Base-by-base conservation (phyloP, 2,329 filamentous ascomycete genomes). In the Ascochyta fabae region DNA sequence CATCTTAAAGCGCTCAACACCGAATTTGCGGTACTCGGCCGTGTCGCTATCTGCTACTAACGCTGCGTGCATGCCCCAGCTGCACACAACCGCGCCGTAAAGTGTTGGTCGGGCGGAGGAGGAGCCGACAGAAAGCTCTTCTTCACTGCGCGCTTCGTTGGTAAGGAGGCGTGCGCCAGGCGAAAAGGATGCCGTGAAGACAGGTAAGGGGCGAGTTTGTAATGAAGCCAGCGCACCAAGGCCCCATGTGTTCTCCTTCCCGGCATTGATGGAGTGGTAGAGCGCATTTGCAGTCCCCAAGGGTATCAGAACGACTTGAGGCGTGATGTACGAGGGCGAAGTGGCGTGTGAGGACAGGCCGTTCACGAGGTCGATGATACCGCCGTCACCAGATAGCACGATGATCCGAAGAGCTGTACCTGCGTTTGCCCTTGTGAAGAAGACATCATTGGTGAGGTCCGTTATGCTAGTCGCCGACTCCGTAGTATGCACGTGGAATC, bases 31-130 rank as follows among this genome's bases (percentile, higher is more conserved):
- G 75, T 94, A 94, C 61, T 86, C 88, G 0, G 85, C 80, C 0
- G 93, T 96, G 74, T 98, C 94, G 74, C 90, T 95, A 78, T 97
- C 92, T 65, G 91, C 92, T 22, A 98, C 92, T 3, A 98, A 83
- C 38, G 88, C 87, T 27, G 93, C 91, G 70, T 98, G 94, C 68
- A 98, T 86, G 19, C 90, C 94, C 84, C 96, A 96, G 73, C 90
- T 95, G 40, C 88, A 88, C 2, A 98, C 93, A 22, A 97, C 91
- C 23, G 89, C 89, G 24, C 92, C 93, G 66, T 89, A 84, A 2
- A 83, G 67, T 0, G 65, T 65, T 0, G 72, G 71, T 0, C 58
- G 66, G 4, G 64, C 71, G 52, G 44, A 65, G 26, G 53, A 48
- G 0, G 58, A 22, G 26, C 65, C 61, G 13, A 48, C 55, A 1